Base-by-base conservation (phyloP, 1,139 yeast genomes). In the Blastobotrys malaysiensis region DNA sequence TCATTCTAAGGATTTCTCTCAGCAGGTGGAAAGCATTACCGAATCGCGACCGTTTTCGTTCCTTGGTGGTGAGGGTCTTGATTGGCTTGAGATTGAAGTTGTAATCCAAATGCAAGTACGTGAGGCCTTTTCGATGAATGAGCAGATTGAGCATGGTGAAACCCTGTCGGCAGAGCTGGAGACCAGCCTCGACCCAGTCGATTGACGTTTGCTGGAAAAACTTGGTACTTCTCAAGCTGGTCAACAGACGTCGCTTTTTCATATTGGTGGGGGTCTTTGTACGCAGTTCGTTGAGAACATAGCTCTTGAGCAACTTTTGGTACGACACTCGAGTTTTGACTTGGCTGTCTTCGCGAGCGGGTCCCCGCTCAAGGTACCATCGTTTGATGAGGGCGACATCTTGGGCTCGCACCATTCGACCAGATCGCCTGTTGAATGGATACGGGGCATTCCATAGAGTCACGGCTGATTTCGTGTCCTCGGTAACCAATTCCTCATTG, bases 141-240 rank as follows among this genome's bases (percentile, higher is more conserved):
- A 95, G 74, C 43, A 95, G 73, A 66, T 91, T 93, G 48, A 95
- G 77, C 96, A 93, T 91, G 62, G 90, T 91, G 69, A 86, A 88
- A 0, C 99, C 99, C 69, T 95, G 99, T 43, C 84, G 80, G 65
- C 97, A 88, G 1, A 95, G 83, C 69, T 93, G 99, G 54, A 93
- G 73, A 24, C 97, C 99, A 1, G 98, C 99, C 68, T 95, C 99
- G 1, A 93, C 95, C 99, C 99, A 95, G 69, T 93, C 99, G 51
- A 93, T 84, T 0, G 90, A 79, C 0, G 99, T 93, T 64, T 87
- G 86, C 65, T 90, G 96, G 71, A 95, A 95, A 68, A 82, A 95
- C 63, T 88, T 90, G 0, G 99, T 93, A 46, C 79, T 76, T 58
- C 82, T 83, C 58, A 95, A 77, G 46, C 83, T 78, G 59, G 82